These are phyloP conservation scores for Stropharia rugosoannulata DNA, from an alignment of 768 basidiomycete genomes.

Conservation along the genomic window DNA sequence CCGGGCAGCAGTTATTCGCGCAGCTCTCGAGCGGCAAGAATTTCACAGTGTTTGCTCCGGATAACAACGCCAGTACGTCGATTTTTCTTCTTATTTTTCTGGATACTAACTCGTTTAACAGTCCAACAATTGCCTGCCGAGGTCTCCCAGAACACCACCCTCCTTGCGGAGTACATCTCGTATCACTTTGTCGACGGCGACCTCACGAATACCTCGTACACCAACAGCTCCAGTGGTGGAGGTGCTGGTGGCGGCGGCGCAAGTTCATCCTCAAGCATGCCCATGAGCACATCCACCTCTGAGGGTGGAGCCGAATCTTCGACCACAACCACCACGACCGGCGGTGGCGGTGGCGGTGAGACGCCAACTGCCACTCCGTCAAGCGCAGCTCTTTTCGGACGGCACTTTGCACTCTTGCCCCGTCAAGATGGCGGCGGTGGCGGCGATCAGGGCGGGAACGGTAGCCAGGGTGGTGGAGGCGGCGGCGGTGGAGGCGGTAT, in stretches of 20 bases:
- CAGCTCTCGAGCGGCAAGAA: slow-evolving; percentile 39
- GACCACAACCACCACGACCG: background rate
- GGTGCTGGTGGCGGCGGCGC: slow-evolving; percentile 12
- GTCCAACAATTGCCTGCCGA: slow-evolving; percentile 26
- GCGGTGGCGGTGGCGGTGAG: background rate
- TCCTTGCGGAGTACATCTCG: slow-evolving; percentile 47
- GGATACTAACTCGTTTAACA: slow-evolving; percentile 17
- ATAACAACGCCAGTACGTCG: slow-evolving; percentile 50
- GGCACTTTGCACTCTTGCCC: slow-evolving; percentile 3
- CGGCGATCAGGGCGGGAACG: background rate
- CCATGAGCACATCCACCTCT: background rate
- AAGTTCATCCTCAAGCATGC: background rate
- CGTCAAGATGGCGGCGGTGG: slow-evolving; percentile 1
- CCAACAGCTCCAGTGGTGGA: slow-evolving; percentile 12
- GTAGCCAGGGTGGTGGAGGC: background rate
- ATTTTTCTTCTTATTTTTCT: slow-evolving; percentile 14
- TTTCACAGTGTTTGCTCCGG: slow-evolving; percentile 58
- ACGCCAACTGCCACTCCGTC: slow-evolving; percentile 3
- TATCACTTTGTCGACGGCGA: slow-evolving; percentile 60
- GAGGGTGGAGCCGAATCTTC: background rate
- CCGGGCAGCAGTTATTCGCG: slow-evolving; percentile 42
- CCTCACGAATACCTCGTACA: slow-evolving; percentile 28
- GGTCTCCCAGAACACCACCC: slow-evolving; percentile 18
- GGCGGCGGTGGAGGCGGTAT: background rate
- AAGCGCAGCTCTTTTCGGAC: slow-evolving; percentile 10